A percentile compares a stretch with the other conserved stretches of the same genome.
These are phyloP conservation scores for Claviceps africana DNA, from an alignment of 2,329 filamentous ascomycete species.

Conservation along the genomic window DNA sequence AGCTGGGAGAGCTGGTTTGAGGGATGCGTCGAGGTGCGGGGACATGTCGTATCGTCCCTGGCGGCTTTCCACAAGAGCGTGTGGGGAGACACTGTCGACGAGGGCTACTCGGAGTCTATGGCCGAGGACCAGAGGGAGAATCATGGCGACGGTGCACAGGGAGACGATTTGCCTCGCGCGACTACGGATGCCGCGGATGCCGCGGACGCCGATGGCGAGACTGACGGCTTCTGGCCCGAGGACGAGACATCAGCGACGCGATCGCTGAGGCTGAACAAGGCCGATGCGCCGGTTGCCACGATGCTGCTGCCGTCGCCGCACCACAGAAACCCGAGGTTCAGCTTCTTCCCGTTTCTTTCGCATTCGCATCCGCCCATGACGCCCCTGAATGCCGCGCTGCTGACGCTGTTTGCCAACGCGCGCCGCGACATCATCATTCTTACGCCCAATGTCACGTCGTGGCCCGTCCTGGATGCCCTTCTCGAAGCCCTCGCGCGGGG, in stretches of 20 bases:
- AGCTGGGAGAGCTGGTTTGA: slow-evolving; percentile 86
- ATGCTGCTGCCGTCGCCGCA: slow-evolving; percentile 63
- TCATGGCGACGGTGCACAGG: background rate
- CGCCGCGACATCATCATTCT: slow-evolving; percentile 49
- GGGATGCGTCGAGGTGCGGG: slow-evolving; percentile 54
- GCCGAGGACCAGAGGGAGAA: background rate
- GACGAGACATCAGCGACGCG: slow-evolving; percentile 16
- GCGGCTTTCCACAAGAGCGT: slow-evolving; percentile 52
- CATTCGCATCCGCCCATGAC: slow-evolving; percentile 41
- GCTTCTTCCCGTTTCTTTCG: slow-evolving; percentile 40
- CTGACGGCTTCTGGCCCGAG: slow-evolving; percentile 4
- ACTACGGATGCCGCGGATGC: background rate
- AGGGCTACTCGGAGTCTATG: background rate
- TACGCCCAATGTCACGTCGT: slow-evolving; percentile 64
- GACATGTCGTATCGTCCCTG: slow-evolving; percentile 46
- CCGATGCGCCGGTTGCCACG: slow-evolving; percentile 27
- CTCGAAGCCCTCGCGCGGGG: slow-evolving; percentile 48
- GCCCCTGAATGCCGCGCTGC: slow-evolving; percentile 51
- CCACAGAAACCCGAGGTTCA: slow-evolving; percentile 52
- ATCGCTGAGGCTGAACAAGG: slow-evolving; percentile 13
- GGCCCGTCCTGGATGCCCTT: slow-evolving; percentile 47
- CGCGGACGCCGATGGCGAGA: slow-evolving; percentile 4
- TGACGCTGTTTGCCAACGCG: slow-evolving; percentile 46
- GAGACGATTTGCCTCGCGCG: background rate
- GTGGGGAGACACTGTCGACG: slow-evolving; percentile 38